Evolutionary conservation across 495 filamentous ascomycete species (phyloP), one percentile per base, ranked within the genome.

Genomic region (Rusavskia elegans): DNA sequence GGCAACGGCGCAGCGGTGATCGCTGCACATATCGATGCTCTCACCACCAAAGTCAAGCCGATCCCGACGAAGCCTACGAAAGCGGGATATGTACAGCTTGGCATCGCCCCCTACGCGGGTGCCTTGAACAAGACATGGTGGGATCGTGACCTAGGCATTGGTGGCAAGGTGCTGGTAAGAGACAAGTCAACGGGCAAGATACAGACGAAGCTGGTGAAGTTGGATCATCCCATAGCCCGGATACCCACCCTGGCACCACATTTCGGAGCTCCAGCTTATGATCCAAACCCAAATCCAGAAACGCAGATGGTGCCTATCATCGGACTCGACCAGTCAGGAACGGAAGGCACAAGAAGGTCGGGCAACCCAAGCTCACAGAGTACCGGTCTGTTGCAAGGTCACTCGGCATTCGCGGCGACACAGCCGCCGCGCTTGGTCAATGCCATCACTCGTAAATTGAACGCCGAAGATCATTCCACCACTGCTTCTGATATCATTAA

Each of bases 241-340:
- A 88, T 96, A 57, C 89, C 92, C 13, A 95, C 92, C 1, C 74
- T 98, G 6, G 92, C 92, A 36, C 87, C 87, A 36, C 92, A 98
- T 65, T 98, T 98, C 58, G 92, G 92, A 23, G 74, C 82, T 30
- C 77, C 83, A 9, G 80, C 89, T 45, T 38, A 53, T 14, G 67
- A 76, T 51, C 88, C 86, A 1, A 77, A 78, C 8, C 84, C 85
- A 64, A 98, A 98, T 64, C 73, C 71, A 57, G 92, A 98, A 70
- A 96, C 92, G 4, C 81, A 98, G 61, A 88, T 89, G 71, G 87
- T 94, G 4, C 92, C 92, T 11, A 89, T 96, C 48, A 84, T 96
- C 57, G 92, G 89, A 5, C 73, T 95, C 44, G 89, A 95, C 59
- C 82, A 81, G 67, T 81, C 80, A 11, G 78, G 83, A 57, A 78